phyloP scores from a whole-genome alignment of 73 alveolate genomes.

The Halteria grandinella region DNA sequence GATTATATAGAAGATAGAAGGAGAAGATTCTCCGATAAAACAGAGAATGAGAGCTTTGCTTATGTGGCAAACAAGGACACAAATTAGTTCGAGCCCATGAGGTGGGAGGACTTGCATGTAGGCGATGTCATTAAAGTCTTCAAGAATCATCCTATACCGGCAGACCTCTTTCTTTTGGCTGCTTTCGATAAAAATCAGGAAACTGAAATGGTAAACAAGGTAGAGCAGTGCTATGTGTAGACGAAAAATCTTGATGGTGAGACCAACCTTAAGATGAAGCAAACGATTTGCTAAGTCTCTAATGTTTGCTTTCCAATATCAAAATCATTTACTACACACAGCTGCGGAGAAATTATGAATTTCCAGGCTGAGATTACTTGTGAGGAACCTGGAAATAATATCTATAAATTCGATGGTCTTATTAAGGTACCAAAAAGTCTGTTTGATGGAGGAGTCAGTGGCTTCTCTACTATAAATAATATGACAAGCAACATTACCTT shows the following conservation, averaged over 20 bases:
- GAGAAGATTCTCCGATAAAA: constrained; percentile 70
- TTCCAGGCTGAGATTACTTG: constrained; percentile 5
- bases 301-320: no score
- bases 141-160: constrained; percentile 80
- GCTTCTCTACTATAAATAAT: constrained; percentile 1
- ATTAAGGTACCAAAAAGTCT: neutral
- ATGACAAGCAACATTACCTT: neutral
- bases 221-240: constrained; percentile 67
- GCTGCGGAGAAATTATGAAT: no score
- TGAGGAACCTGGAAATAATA: constrained; percentile 19
- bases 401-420: constrained; percentile 21
- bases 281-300: no score
- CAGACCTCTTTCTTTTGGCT: constrained; percentile 79
- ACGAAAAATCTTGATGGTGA: constrained; percentile 90
- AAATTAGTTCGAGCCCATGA: constrained; percentile 60
- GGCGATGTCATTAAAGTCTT: constrained; percentile 67
- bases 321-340: no score
- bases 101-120: constrained; percentile 60
- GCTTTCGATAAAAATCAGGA: constrained; percentile 75
- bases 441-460: constrained; percentile 12
- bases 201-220: no score
- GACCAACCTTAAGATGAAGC: constrained; percentile 53
- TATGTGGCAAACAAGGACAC: constrained; percentile 31
- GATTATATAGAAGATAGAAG: constrained; percentile 87
- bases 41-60: constrained; percentile 58